Percentiles rank a stretch among this genome's conserved stretches.
Conservation (phyloP, 495 filamentous ascomycete genomes). For the Talaromyces ruber region DNA sequence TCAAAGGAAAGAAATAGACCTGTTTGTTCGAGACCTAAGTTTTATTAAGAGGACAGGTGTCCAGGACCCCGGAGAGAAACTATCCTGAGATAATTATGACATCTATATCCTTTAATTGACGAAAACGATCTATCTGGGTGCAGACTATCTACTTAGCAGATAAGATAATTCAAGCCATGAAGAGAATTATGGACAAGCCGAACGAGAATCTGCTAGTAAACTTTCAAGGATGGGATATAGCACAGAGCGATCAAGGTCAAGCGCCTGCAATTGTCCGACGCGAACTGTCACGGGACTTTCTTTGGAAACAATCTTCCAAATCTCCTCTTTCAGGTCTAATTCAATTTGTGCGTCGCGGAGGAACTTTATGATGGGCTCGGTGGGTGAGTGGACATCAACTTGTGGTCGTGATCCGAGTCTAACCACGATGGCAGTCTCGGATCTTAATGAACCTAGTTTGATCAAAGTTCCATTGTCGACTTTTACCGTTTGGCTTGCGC, state of each 20-base stretch:
- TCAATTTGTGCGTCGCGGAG: conserved; percentile 33
- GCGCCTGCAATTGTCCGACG: conserved; percentile 20
- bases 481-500: neutral
- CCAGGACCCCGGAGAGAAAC: neutral
- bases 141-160: too few relatives aligned
- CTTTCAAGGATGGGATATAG: conserved; percentile 35
- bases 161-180: neutral
- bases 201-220: conserved; percentile 29
- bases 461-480: conserved; percentile 1
- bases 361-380: conserved; percentile 16
- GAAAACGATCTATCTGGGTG: too few relatives aligned
- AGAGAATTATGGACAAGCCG: neutral
- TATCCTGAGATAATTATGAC: too few relatives aligned
- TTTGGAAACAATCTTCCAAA: conserved; percentile 25
- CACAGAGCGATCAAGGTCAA: conserved; percentile 23
- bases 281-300: conserved; percentile 12
- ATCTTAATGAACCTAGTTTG: conserved; percentile 12
- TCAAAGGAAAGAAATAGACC: neutral
- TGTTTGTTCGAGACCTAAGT: too few relatives aligned
- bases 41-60: neutral
- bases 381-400: conserved; percentile 22
- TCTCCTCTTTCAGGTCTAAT: conserved; percentile 27
- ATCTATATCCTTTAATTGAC: too few relatives aligned
- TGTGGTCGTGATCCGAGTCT: conserved; percentile 23
- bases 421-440: conserved; percentile 17